phyloP scores from a whole-genome alignment of 352 stramenopile species.

The Phytophthora foliorum region DNA sequence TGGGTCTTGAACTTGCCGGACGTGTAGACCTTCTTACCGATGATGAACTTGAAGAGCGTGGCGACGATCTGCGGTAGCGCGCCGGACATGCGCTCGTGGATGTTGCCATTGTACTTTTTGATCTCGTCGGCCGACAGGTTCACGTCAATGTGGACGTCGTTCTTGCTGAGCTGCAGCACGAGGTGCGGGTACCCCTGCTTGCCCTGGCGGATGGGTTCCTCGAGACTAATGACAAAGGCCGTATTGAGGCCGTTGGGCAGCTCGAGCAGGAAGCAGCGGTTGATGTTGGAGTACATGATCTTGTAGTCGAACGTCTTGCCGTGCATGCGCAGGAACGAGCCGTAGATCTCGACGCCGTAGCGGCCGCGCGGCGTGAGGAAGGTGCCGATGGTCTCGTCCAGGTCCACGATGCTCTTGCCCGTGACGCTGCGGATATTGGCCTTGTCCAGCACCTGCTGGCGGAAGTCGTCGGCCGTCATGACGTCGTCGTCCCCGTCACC shows the following conservation, averaged over 20 bases:
- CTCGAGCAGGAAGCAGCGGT: constrained; percentile 97
- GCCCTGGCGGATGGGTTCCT: constrained; percentile 99
- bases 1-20: constrained; percentile 93
- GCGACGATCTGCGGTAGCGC: constrained; percentile 98
- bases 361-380: constrained; percentile 98
- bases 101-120: constrained; percentile 97
- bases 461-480: constrained; percentile 79
- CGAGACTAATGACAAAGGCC: constrained; percentile 99
- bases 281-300: constrained; percentile 99
- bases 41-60: constrained; percentile 98
- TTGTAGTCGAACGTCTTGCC: constrained; percentile 99
- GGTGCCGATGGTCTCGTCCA: constrained; percentile 97
- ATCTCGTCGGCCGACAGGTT: constrained; percentile 98
- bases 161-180: constrained; percentile 96
- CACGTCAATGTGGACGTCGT: constrained; percentile 91
- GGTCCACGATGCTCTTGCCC: constrained; percentile 97
- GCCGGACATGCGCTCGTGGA: constrained; percentile 96
- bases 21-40: constrained; percentile 98
- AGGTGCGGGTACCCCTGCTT: constrained; percentile 99
- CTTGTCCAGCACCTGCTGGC: constrained; percentile 87
- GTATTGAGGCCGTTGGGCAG: constrained; percentile 97
- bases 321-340: constrained; percentile 97
- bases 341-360: constrained; percentile 99
- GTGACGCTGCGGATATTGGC: constrained; percentile 93
- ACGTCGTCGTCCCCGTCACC: constrained; percentile 58